Percentiles rank a stretch among this genome's conserved stretches.
Conservation (phyloP, 345 rosid genomes). For the Trapa bicornis region DNA sequence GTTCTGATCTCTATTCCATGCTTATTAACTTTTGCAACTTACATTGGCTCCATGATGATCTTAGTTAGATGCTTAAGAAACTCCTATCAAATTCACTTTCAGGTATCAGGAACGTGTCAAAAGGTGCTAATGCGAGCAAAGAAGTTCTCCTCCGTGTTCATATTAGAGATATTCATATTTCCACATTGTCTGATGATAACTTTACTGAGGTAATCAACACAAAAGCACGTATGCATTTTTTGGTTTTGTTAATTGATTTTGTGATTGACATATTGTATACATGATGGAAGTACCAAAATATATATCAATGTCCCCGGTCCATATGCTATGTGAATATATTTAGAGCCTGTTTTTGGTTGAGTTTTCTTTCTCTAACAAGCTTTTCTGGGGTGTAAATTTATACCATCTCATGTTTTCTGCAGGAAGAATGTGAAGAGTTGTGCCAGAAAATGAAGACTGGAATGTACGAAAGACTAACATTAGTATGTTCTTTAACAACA, state of each 20-base stretch:
- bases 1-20: not conserved
- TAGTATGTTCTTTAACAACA: constrained; percentile 38
- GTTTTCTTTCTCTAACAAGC: not conserved
- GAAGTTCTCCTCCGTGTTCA: constrained; percentile 52
- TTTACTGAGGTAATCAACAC: constrained; percentile 51
- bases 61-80: not conserved
- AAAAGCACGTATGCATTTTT: not conserved
- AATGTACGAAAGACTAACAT: constrained; percentile 41
- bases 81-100: constrained; percentile 1
- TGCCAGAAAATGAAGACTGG: constrained; percentile 38
- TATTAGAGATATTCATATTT: constrained; percentile 43
- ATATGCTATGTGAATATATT: not conserved
- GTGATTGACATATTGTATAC: not conserved
- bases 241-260: constrained; percentile 1
- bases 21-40: not conserved
- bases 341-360: not conserved
- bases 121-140: constrained; percentile 19
- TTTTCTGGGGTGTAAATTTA: not conserved
- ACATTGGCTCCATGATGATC: not conserved
- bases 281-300: not conserved
- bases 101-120: constrained; percentile 47
- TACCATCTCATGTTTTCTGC: constrained; percentile 11
- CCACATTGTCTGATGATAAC: constrained; percentile 61
- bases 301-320: not conserved
- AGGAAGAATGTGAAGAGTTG: constrained; percentile 87